A percentile compares a stretch with the other conserved stretches of the same genome.
These are phyloP conservation scores for Lotmaria passim DNA, from an alignment of 208 protist genomes.

Conservation along the genomic window DNA sequence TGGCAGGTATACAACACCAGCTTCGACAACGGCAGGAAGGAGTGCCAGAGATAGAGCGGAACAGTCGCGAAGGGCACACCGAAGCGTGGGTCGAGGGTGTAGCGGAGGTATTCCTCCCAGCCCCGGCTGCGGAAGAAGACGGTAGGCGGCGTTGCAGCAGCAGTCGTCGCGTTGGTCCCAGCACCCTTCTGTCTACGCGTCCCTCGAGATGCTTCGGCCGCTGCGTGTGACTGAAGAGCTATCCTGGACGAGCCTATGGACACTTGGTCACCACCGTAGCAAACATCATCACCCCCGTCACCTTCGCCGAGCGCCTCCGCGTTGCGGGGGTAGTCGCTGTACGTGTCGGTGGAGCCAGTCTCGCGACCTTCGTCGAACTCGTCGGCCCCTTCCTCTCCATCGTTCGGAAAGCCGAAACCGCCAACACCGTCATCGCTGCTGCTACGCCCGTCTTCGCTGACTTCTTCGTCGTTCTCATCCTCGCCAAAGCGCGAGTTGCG, in stretches of 20 bases:
- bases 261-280: too few relatives aligned
- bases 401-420: too few relatives aligned
- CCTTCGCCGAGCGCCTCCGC: not conserved
- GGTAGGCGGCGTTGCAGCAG: not conserved
- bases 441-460: not conserved
- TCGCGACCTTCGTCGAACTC: not conserved
- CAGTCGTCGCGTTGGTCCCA: not conserved
- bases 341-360: constrained; percentile 7
- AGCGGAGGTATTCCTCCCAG: constrained; percentile 46
- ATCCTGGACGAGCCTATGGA: too few relatives aligned
- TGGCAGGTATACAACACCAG: constrained; percentile 53
- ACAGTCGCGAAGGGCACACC: constrained; percentile 39
- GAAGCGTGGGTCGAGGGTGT: constrained; percentile 51
- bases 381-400: not conserved
- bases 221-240: not conserved
- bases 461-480: constrained; percentile 1
- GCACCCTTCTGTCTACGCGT: not conserved
- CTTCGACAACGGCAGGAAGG: constrained; percentile 35
- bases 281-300: too few relatives aligned
- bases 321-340: constrained; percentile 11
- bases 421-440: not conserved
- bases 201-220: not conserved
- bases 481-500: too few relatives aligned
- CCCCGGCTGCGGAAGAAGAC: constrained; percentile 4
- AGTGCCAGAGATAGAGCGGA: constrained; percentile 39